Conservation (phyloP, 2,329 filamentous ascomycete species). For the Alternaria infectoria region DNA sequence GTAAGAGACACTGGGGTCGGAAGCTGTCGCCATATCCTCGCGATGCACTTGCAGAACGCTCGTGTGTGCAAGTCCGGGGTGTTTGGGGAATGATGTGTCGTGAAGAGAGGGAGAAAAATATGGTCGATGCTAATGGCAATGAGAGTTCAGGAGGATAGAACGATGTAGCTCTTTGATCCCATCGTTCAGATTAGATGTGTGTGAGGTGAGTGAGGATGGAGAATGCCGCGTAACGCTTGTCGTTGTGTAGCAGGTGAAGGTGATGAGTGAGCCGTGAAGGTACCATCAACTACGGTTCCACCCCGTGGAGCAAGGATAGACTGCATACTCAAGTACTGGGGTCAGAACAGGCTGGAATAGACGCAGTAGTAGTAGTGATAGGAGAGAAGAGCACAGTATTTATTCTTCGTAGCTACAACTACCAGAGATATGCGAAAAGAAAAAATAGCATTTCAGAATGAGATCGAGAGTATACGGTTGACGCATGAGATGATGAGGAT, state of each 20-base stretch:
- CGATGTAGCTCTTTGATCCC: not conserved
- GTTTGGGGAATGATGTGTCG: not conserved
- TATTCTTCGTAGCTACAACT: not conserved
- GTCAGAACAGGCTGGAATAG: not conserved
- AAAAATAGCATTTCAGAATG: rapidly evolving
- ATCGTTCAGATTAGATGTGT: not conserved
- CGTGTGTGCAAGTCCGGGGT: not conserved
- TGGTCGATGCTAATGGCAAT: not conserved
- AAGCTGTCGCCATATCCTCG: not conserved
- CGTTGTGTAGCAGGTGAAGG: not conserved
- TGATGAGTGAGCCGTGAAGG: not conserved
- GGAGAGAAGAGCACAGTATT: not conserved
- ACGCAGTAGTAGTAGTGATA: not conserved
- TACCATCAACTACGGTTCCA: not conserved
- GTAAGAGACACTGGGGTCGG: not conserved
- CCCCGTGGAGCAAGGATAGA: not conserved
- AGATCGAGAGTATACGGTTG: not conserved
- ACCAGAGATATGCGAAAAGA: not conserved
- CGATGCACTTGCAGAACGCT: not conserved
- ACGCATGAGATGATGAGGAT: not conserved
- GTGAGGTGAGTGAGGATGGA: not conserved
- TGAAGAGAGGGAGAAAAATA: not conserved
- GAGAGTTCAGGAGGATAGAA: not conserved
- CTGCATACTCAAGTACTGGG: not conserved
- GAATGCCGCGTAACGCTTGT: not conserved